phyloP scores from a whole-genome alignment of 202 grass and related monocot genomes.

The Hordeum pubiflorum region DNA sequence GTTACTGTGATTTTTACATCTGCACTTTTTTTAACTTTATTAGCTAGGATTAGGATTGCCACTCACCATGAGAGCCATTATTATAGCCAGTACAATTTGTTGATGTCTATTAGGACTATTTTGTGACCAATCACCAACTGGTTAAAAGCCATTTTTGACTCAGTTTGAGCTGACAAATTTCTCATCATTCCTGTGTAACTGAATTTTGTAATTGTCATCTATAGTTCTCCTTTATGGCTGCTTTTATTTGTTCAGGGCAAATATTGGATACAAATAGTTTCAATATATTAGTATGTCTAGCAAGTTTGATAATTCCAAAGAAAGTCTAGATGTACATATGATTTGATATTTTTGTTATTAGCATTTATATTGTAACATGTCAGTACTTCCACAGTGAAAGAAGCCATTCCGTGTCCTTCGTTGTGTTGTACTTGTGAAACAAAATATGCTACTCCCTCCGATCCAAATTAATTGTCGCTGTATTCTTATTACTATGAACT shows the following conservation, averaged over 20 bases:
- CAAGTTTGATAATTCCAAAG: not conserved
- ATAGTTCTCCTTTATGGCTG: not conserved
- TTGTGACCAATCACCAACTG: not conserved
- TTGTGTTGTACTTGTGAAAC: not conserved
- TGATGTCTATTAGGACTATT: not conserved
- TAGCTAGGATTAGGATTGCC: not conserved
- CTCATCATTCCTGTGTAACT: not conserved
- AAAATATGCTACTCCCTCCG: not conserved
- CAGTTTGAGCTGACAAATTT: not conserved
- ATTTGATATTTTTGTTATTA: not conserved
- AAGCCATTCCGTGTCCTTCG: not conserved
- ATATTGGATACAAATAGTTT: not conserved
- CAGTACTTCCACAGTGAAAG: not conserved
- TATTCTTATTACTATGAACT: not conserved
- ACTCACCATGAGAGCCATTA: not conserved
- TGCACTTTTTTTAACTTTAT: not conserved
- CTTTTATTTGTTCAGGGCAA: not conserved
- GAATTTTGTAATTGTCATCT: not conserved
- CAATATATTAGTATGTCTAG: not conserved
- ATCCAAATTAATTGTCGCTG: no score
- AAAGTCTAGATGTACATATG: not conserved
- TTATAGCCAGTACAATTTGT: not conserved
- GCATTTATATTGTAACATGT: not conserved
- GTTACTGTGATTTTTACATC: not conserved
- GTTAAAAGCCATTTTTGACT: not conserved